A percentile compares a stretch with the other conserved stretches of the same genome.
Evolutionary conservation across 306 rosid genomes (phyloP).

Genomic region (Alnus rubra): DNA sequence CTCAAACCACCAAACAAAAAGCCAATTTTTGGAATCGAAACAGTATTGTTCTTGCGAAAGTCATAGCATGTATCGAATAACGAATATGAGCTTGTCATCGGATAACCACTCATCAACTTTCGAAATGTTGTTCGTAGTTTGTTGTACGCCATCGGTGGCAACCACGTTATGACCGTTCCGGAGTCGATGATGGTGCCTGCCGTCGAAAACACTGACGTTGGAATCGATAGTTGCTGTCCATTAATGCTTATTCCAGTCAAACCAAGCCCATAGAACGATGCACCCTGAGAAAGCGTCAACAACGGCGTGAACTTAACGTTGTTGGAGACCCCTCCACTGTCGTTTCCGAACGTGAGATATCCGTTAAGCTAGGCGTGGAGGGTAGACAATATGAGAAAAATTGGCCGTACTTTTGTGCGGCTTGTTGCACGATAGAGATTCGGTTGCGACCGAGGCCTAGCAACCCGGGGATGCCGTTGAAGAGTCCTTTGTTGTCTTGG

Average conservation of each 20-base stretch:
- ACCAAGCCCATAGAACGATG: conserved; percentile 53
- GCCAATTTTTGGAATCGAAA: conserved; percentile 40
- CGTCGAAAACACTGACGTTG: conserved; percentile 40
- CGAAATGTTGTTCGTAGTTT: conserved; percentile 38
- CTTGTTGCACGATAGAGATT: conserved; percentile 67
- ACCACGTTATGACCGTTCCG: conserved; percentile 65
- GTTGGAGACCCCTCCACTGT: background rate
- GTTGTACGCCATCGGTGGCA: conserved; percentile 59
- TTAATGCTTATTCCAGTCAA: conserved; percentile 41
- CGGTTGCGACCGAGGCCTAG: conserved; percentile 77
- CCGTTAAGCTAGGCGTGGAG: conserved; percentile 56
- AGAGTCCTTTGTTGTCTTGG: conserved; percentile 66
- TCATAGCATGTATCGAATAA: conserved; percentile 73
- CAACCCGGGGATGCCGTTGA: conserved; percentile 58
- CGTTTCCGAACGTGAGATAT: conserved; percentile 45
- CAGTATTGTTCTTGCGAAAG: conserved; percentile 9
- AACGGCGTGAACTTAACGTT: conserved; percentile 55
- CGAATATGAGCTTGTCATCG: conserved; percentile 22
- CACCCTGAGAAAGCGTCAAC: conserved; percentile 10
- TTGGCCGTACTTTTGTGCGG: conserved; percentile 44
- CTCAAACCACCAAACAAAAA: conserved; percentile 29
- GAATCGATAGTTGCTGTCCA: conserved; percentile 33
- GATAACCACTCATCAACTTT: conserved; percentile 47
- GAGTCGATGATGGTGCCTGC: conserved; percentile 69
- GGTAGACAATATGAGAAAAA: conserved; percentile 81